Conservation (phyloP, 768 basidiomycete species). For the Asterophora lycoperdoides region DNA sequence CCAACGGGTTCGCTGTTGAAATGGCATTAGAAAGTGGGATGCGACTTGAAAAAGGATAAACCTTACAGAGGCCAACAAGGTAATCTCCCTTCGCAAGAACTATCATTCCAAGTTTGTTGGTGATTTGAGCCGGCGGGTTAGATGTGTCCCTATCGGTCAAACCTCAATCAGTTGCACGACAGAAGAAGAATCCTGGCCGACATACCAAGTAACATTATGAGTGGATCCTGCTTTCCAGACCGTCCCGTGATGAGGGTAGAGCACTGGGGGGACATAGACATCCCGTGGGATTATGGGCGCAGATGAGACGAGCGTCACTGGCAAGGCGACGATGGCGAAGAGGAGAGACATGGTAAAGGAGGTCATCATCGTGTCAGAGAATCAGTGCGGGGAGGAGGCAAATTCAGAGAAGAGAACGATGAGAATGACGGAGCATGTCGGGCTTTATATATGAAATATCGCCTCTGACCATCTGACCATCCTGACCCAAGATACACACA, state of each 20-base stretch:
- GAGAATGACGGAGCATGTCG: conserved; percentile 11
- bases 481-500: conserved; percentile 3
- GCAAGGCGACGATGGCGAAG: conserved; percentile 16
- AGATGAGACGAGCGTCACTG: conserved; percentile 26
- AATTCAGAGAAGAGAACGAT: background rate
- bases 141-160: conserved; percentile 34
- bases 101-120: conserved; percentile 41
- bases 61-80: conserved; percentile 28
- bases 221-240: conserved; percentile 38
- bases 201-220: conserved; percentile 44
- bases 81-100: conserved; percentile 34
- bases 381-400: background rate
- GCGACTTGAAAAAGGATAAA: background rate
- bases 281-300: conserved; percentile 37
- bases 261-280: conserved; percentile 44
- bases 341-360: conserved; percentile 14
- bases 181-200: background rate
- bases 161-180: background rate
- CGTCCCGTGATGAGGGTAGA: conserved; percentile 29
- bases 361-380: conserved; percentile 13
- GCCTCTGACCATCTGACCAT: conserved; percentile 4
- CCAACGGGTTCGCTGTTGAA: conserved; percentile 27
- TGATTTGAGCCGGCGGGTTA: conserved; percentile 40
- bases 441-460: conserved; percentile 11
- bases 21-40: conserved; percentile 1